These are phyloP conservation scores for Metrosideros polymorpha DNA, from an alignment of 441 rosid genomes.

Conservation along the genomic window DNA sequence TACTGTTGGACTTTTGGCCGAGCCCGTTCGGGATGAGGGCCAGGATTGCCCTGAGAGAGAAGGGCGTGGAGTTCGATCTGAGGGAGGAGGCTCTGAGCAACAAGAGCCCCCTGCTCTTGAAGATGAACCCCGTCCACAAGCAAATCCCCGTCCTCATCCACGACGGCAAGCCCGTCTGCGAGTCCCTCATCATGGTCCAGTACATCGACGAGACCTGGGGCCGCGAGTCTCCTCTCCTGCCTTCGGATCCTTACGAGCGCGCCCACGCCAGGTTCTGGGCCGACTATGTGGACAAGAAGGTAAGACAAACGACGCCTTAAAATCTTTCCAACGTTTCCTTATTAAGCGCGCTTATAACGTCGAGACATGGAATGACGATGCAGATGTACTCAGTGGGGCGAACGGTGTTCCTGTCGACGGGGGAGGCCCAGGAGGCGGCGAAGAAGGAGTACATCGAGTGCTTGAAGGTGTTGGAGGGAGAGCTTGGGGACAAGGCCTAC, in stretches of 20 bases:
- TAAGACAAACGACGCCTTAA: not conserved
- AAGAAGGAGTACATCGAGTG: not conserved
- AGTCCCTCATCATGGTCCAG: not conserved
- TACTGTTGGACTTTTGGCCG: not conserved
- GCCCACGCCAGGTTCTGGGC: constrained; percentile 4
- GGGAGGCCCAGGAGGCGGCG: not conserved
- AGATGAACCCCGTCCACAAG: not conserved
- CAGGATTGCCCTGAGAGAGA: not conserved
- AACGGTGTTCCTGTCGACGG: not conserved
- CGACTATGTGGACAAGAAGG: constrained; percentile 2
- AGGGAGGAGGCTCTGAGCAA: not conserved
- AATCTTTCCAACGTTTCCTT: not conserved
- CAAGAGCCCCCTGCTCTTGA: not conserved
- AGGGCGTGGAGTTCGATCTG: not conserved
- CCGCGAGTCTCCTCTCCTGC: not conserved
- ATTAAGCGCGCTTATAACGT: not conserved
- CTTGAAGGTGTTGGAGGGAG: not conserved
- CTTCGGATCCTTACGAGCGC: not conserved
- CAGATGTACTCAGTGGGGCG: not conserved
- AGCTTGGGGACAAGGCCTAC: not conserved
- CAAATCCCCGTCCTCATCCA: not conserved
- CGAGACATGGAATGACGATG: not conserved
- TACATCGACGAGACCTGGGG: constrained; percentile 3
- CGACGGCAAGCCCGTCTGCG: not conserved
- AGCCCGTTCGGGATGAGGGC: not conserved